Conservation (phyloP, 495 filamentous ascomycete species). For the Trichoderma gamsii region DNA sequence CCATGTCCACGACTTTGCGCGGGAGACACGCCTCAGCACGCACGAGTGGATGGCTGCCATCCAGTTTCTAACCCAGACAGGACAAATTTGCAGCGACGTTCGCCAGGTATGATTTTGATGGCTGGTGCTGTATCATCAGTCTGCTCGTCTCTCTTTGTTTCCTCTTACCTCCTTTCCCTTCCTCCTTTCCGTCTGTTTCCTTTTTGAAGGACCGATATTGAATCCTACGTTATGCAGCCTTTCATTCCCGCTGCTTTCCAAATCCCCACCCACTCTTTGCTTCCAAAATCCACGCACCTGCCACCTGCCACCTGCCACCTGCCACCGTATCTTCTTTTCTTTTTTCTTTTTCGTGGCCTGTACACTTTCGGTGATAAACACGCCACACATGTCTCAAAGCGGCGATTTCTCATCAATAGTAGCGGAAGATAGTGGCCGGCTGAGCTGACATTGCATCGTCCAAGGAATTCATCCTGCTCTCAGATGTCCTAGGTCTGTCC, state of each 20-base stretch:
- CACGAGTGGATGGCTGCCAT: slow-evolving; percentile 75
- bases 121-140: not conserved
- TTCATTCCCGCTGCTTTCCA: not conserved
- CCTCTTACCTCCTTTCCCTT: not conserved
- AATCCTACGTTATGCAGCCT: too few relatives aligned
- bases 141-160: not conserved
- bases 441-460: slow-evolving; percentile 22
- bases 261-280: not conserved
- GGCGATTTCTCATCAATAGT: too few relatives aligned
- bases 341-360: too few relatives aligned
- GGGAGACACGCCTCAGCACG: slow-evolving; percentile 72
- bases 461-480: slow-evolving; percentile 91
- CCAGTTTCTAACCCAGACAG: slow-evolving; percentile 64
- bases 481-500: slow-evolving; percentile 83
- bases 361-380: too few relatives aligned
- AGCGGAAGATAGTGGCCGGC: not conserved
- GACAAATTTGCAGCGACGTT: slow-evolving; percentile 65
- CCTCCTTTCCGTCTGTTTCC: not conserved
- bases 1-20: slow-evolving; percentile 77
- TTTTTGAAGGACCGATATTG: too few relatives aligned
- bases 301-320: too few relatives aligned
- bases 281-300: too few relatives aligned
- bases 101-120: slow-evolving; percentile 48
- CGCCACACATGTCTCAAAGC: too few relatives aligned
- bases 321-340: too few relatives aligned